A percentile compares a stretch with the other conserved stretches of the same genome.
These are phyloP conservation scores for Cucurbita argyrosperma DNA, from an alignment of 306 rosid species.

Conservation along the genomic window DNA sequence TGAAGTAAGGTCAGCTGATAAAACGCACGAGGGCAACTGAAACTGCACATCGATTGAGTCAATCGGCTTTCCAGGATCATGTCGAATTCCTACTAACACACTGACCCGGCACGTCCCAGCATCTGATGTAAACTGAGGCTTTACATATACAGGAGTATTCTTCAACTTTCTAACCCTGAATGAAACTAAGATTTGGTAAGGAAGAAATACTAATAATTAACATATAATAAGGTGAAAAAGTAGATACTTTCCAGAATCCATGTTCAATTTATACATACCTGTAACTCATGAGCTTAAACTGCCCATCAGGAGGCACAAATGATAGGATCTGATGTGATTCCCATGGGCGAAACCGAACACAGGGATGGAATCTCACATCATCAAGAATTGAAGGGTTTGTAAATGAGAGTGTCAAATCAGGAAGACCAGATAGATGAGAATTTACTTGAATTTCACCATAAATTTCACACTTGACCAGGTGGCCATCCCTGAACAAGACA, in stretches of 20 bases:
- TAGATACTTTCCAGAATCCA: background rate
- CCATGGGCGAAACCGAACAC: constrained; percentile 83
- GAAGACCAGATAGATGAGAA: constrained; percentile 79
- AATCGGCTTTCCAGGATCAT: constrained; percentile 77
- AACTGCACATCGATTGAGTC: constrained; percentile 59
- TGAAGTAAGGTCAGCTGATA: constrained; percentile 66
- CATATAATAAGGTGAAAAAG: background rate
- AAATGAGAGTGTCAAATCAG: constrained; percentile 81
- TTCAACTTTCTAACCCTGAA: constrained; percentile 81
- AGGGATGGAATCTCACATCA: constrained; percentile 87
- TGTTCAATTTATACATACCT: constrained; percentile 28
- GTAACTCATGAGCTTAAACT: constrained; percentile 86
- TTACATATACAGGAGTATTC: constrained; percentile 76
- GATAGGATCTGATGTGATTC: constrained; percentile 78
- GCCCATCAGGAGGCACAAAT: constrained; percentile 94
- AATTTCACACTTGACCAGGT: constrained; percentile 72
- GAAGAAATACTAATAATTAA: background rate
- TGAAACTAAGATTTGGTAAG: constrained; percentile 4
- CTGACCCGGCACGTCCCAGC: constrained; percentile 61
- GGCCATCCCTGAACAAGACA: constrained; percentile 58
- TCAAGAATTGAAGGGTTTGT: constrained; percentile 77
- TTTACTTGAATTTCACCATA: constrained; percentile 89
- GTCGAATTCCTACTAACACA: constrained; percentile 70
- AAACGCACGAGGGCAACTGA: constrained; percentile 62
- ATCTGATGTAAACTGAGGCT: constrained; percentile 78